These are phyloP conservation scores for Pezicula carpinea DNA, from an alignment of 2,329 filamentous ascomycete genomes.

Conservation along the genomic window DNA sequence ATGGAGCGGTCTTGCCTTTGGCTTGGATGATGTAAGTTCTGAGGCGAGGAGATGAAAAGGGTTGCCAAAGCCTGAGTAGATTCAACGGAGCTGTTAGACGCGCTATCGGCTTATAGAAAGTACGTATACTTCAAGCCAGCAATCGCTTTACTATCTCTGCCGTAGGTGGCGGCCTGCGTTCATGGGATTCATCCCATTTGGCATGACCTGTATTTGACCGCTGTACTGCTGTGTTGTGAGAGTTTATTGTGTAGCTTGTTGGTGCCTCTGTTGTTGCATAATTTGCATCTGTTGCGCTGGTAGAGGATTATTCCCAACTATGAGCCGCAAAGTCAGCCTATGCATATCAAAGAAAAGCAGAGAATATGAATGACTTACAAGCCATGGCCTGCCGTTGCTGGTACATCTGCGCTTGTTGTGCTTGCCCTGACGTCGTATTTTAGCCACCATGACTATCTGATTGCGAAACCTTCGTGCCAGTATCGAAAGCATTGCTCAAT, in stretches of 20 bases:
- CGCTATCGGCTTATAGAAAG: neutral
- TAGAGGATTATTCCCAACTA: slow-evolving; percentile 30
- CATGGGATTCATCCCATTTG: slow-evolving; percentile 49
- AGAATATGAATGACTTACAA: slow-evolving; percentile 18
- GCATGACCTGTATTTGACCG: slow-evolving; percentile 49
- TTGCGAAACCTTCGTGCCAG: no score
- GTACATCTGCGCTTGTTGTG: slow-evolving; percentile 35
- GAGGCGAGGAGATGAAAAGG: neutral
- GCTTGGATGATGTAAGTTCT: slow-evolving; percentile 3
- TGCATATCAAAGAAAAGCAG: neutral
- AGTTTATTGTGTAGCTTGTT: slow-evolving; percentile 40
- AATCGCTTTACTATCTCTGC: no score
- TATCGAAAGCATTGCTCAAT: no score
- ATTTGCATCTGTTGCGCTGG: slow-evolving; percentile 39
- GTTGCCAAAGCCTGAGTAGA: neutral
- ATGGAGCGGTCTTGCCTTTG: slow-evolving; percentile 8
- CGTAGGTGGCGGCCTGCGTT: no score
- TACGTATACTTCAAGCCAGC: no score
- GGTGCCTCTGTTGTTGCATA: slow-evolving; percentile 44
- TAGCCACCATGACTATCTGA: no score
- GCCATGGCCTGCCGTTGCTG: slow-evolving; percentile 34
- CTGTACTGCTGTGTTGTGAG: slow-evolving; percentile 51
- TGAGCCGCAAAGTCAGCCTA: slow-evolving; percentile 10
- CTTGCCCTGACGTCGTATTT: no score
- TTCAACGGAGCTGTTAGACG: neutral